Percentiles rank a stretch among this genome's conserved stretches.
These are phyloP conservation scores for Hypoxylon perforatum DNA, from an alignment of 495 filamentous ascomycete genomes.

Conservation along the genomic window DNA sequence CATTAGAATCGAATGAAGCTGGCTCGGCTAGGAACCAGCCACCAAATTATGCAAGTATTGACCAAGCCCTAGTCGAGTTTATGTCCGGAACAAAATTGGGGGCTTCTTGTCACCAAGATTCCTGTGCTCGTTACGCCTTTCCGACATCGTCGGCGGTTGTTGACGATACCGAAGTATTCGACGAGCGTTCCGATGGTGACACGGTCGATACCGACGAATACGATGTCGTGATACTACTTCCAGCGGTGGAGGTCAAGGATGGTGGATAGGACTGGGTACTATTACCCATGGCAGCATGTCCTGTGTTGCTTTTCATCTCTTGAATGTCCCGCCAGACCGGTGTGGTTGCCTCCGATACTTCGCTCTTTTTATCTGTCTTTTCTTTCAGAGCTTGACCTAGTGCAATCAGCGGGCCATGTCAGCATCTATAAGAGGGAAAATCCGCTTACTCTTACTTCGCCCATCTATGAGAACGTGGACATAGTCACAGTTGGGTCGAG, in stretches of 20 bases:
- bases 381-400: not conserved
- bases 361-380: not conserved
- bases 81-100: not conserved
- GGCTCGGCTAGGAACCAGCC: not conserved
- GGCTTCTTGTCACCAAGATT: not conserved
- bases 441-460: not conserved
- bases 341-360: not conserved
- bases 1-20: not conserved
- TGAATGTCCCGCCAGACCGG: not conserved
- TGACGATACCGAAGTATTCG: too few species aligned
- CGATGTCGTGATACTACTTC: not conserved
- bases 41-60: not conserved
- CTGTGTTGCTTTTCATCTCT: not conserved
- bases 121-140: too few species aligned
- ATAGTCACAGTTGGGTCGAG: not conserved
- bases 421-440: not conserved
- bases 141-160: too few species aligned
- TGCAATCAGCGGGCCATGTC: not conserved
- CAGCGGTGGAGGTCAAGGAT: not conserved
- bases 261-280: not conserved
- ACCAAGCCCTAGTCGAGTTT: not conserved
- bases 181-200: too few species aligned
- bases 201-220: not conserved
- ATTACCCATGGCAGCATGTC: too few species aligned
- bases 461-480: not conserved